phyloP scores from a whole-genome alignment of 768 basidiomycete genomes.

The Mycena maculata region DNA sequence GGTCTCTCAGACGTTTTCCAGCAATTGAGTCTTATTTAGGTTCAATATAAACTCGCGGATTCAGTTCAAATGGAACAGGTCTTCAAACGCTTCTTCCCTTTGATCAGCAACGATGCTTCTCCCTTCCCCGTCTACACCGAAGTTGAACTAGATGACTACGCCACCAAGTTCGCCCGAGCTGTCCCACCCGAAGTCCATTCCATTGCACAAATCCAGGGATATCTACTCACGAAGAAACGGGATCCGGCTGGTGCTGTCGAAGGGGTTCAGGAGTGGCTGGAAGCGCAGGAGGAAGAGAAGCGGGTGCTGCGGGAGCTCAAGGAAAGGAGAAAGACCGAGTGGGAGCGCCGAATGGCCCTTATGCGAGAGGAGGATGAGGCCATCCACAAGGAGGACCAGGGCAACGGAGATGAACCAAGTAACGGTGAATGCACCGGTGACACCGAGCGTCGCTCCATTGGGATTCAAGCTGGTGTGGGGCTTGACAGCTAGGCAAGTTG shows the following conservation, averaged over 20 bases:
- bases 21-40: no score
- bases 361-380: constrained; percentile 33
- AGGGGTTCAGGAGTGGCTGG: constrained; percentile 41
- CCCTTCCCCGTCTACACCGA: not conserved
- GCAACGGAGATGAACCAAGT: no score
- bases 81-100: constrained; percentile 25
- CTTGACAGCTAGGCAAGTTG: no score
- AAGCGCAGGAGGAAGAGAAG: constrained; percentile 38
- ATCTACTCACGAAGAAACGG: constrained; percentile 43
- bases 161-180: constrained; percentile 39
- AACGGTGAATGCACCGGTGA: no score
- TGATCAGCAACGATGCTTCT: not conserved
- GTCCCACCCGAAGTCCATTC: constrained; percentile 46
- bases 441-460: no score
- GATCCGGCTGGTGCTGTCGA: constrained; percentile 24
- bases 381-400: no score
- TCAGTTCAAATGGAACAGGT: constrained; percentile 9
- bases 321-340: constrained; percentile 20
- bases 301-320: constrained; percentile 22
- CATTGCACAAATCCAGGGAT: constrained; percentile 53
- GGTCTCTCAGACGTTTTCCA: no score
- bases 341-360: not conserved
- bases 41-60: constrained; percentile 19
- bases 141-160: constrained; percentile 28
- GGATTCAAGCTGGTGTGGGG: no score